Conservation (phyloP, 2,329 filamentous ascomycete species). For the Pezizomycotina sp. region DNA sequence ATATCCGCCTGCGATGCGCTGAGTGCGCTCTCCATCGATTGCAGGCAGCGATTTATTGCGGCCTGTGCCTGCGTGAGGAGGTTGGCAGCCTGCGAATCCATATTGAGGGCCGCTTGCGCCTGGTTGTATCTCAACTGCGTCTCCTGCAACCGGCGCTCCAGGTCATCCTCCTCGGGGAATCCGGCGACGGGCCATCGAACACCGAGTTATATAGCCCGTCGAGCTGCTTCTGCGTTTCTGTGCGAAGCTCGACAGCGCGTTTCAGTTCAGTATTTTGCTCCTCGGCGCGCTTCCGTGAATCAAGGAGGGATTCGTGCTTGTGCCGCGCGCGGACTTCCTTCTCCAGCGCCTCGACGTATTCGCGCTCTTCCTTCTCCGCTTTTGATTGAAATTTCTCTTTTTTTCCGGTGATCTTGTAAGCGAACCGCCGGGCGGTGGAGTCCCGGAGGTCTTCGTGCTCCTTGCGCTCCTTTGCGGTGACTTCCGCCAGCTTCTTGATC, state of each 20-base stretch:
- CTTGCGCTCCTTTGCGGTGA: conserved; percentile 35
- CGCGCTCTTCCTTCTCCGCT: conserved; percentile 39
- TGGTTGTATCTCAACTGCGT: conserved; percentile 31
- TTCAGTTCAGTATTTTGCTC: conserved; percentile 29
- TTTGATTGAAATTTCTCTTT: conserved; percentile 36
- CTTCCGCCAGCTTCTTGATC: conserved; percentile 30
- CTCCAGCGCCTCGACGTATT: conserved; percentile 40
- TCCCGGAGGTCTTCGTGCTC: conserved; percentile 40
- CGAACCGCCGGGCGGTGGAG: conserved; percentile 37
- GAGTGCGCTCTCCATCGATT: conserved; percentile 32
- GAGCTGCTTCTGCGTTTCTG: conserved; percentile 33
- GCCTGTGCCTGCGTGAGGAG: conserved; percentile 31
- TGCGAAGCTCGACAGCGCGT: conserved; percentile 28
- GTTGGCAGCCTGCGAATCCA: conserved; percentile 31
- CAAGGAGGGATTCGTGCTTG: conserved; percentile 30
- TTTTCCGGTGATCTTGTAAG: conserved; percentile 37
- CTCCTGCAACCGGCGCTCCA: conserved; percentile 30
- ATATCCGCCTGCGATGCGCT: conserved; percentile 34
- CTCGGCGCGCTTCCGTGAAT: conserved; percentile 32
- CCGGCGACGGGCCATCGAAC: conserved; percentile 38
- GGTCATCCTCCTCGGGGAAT: conserved; percentile 38
- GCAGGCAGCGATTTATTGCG: conserved; percentile 29
- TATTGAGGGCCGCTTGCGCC: conserved; percentile 28
- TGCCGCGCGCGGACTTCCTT: conserved; percentile 34
- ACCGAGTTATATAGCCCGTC: conserved; percentile 39